These are phyloP conservation scores for Platanthera zijinensis DNA, from an alignment of 106 monocot genomes.

Conservation along the genomic window DNA sequence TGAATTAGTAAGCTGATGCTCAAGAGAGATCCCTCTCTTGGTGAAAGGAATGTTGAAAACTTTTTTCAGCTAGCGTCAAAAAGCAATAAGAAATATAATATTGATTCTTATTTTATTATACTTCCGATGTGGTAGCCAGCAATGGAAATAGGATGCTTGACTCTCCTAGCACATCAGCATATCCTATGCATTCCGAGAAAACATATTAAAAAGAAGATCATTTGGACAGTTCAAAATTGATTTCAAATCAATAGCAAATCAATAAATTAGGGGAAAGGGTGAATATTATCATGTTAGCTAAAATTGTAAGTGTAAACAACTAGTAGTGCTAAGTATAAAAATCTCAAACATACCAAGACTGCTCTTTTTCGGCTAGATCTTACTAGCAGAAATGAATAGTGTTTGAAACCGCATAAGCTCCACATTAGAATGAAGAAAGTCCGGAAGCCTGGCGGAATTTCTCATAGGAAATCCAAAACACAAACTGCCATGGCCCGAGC, in stretches of 20 bases:
- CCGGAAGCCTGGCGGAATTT: conserved; percentile 44
- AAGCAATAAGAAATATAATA: too few species aligned
- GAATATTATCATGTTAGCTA: background rate
- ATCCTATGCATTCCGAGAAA: background rate
- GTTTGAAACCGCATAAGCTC: background rate
- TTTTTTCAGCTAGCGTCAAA: too few species aligned
- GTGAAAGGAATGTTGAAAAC: background rate
- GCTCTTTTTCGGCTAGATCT: background rate
- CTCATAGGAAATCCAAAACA: conserved; percentile 93
- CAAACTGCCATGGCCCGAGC: conserved; percentile 92
- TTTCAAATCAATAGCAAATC: background rate
- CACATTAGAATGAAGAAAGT: conserved; percentile 55
- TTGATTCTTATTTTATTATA: too few species aligned
- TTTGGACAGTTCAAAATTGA: background rate
- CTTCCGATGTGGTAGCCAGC: too few species aligned
- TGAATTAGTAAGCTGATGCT: background rate
- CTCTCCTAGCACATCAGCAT: background rate
- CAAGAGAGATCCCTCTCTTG: background rate
- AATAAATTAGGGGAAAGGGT: background rate
- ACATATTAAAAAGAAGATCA: background rate
- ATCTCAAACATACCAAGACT: background rate
- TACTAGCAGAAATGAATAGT: background rate
- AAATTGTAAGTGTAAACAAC: background rate
- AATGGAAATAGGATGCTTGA: too few species aligned
- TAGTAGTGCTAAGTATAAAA: background rate